Conservation (phyloP, 2,329 filamentous ascomycete genomes). For the Penicillium digitatum region DNA sequence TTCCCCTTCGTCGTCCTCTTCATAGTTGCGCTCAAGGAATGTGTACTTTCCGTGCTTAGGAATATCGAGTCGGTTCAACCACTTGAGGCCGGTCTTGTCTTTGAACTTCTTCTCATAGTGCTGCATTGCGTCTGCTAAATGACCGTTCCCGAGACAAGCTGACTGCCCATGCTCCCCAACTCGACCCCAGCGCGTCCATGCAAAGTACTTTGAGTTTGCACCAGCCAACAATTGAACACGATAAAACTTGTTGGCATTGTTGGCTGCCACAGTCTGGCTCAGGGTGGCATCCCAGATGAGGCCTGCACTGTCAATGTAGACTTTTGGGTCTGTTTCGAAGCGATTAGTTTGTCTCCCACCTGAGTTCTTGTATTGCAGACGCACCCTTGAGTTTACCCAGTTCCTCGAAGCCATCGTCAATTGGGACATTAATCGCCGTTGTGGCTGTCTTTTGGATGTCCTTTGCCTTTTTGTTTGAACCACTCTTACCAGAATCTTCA, state of each 20-base stretch:
- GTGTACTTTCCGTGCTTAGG: constrained; percentile 64
- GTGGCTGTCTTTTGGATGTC: constrained; percentile 46
- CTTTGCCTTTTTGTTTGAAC: constrained; percentile 38
- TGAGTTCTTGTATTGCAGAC: neutral
- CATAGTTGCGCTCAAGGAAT: constrained; percentile 75
- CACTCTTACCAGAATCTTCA: neutral
- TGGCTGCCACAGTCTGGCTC: constrained; percentile 68
- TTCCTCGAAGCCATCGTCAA: constrained; percentile 42
- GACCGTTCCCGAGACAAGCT: constrained; percentile 39
- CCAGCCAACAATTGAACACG: constrained; percentile 60
- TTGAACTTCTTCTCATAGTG: constrained; percentile 56
- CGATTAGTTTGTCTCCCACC: neutral
- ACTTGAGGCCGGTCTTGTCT: constrained; percentile 52
- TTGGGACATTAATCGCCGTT: constrained; percentile 42
- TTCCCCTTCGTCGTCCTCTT: constrained; percentile 55
- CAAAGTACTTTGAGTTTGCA: constrained; percentile 45
- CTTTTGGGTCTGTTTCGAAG: constrained; percentile 29
- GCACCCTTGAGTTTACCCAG: neutral
- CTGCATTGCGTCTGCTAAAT: constrained; percentile 38
- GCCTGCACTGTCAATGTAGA: constrained; percentile 63
- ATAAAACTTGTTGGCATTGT: constrained; percentile 83
- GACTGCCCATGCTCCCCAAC: constrained; percentile 57
- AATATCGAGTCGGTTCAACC: constrained; percentile 45
- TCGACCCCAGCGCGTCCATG: constrained; percentile 78
- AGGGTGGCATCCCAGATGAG: constrained; percentile 74